Evolutionary conservation across 2,329 filamentous ascomycete genomes (phyloP).

Genomic region (Rosellinia necatrix): DNA sequence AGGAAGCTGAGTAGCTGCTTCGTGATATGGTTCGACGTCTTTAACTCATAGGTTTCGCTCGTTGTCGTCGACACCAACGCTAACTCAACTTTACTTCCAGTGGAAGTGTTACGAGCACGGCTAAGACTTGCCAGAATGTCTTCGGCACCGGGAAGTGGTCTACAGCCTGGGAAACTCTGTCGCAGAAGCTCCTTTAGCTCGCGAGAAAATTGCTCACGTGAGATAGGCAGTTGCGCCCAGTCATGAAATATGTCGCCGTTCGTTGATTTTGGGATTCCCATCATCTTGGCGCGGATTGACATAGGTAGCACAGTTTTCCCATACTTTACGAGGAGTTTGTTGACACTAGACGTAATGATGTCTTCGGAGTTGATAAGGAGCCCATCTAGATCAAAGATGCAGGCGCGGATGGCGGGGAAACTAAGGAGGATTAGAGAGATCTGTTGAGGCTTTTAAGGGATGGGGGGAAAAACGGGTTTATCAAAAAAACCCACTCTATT

Average conservation of each 20-base stretch:
- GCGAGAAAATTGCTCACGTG: conserved; percentile 48
- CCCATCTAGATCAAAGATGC: conserved; percentile 77
- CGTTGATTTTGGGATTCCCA: conserved; percentile 51
- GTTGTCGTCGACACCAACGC: conserved; percentile 1
- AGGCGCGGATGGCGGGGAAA: conserved; percentile 65
- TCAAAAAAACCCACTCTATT: no score
- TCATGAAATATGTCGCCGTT: conserved; percentile 63
- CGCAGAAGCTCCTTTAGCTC: conserved; percentile 39
- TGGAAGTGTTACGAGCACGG: background rate
- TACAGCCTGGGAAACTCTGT: conserved; percentile 33
- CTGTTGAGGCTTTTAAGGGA: no score
- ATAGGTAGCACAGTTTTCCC: conserved; percentile 64
- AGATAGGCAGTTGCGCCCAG: conserved; percentile 70
- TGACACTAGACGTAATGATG: conserved; percentile 67
- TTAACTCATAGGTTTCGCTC: background rate
- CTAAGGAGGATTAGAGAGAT: no score
- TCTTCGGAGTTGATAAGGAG: conserved; percentile 75
- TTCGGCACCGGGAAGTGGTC: background rate
- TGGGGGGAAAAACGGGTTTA: no score
- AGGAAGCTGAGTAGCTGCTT: conserved; percentile 47
- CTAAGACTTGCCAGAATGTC: background rate
- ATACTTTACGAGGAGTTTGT: conserved; percentile 65
- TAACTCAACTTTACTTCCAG: background rate
- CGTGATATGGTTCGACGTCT: conserved; percentile 27
- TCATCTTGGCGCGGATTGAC: conserved; percentile 63